Conservation (phyloP, 176 grass and related monocot species). For the Bonia amplexicaulis region DNA sequence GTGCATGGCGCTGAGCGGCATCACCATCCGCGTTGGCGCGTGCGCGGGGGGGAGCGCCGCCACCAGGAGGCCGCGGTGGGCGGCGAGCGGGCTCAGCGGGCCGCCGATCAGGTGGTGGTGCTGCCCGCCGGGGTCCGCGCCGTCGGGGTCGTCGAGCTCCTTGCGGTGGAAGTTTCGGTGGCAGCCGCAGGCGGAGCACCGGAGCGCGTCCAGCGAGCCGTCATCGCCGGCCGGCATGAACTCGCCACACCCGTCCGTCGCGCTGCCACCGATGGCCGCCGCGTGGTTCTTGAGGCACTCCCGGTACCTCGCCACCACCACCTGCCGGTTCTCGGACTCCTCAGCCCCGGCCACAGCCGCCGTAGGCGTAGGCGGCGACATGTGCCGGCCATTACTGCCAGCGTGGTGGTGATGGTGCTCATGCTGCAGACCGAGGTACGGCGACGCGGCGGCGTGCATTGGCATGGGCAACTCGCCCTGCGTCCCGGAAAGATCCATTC, state of each 20-base stretch:
- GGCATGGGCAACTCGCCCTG: conserved; percentile 85
- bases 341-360: conserved; percentile 7
- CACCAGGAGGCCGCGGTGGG: conserved; percentile 37
- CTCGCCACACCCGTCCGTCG: conserved; percentile 82
- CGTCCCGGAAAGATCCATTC: conserved; percentile 79
- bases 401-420: conserved; percentile 7
- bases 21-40: conserved; percentile 52
- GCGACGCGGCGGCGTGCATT: conserved; percentile 56
- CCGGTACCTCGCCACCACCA: conserved; percentile 55
- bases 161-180: conserved; percentile 94
- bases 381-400: conserved; percentile 20
- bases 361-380: conserved; percentile 20
- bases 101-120: conserved; percentile 9
- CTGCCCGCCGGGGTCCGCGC: not conserved
- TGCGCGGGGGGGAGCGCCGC: conserved; percentile 18
- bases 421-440: conserved; percentile 59
- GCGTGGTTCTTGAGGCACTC: conserved; percentile 99
- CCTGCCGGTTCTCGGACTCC: conserved; percentile 27
- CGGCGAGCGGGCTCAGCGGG: conserved; percentile 12
- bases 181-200: conserved; percentile 82
- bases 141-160: conserved; percentile 28
- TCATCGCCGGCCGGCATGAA: conserved; percentile 79
- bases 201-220: conserved; percentile 59
- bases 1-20: conserved; percentile 81
- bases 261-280: conserved; percentile 77